Evolutionary conservation across 306 rosid genomes (phyloP).

Genomic region (Trifolium pratense): DNA sequence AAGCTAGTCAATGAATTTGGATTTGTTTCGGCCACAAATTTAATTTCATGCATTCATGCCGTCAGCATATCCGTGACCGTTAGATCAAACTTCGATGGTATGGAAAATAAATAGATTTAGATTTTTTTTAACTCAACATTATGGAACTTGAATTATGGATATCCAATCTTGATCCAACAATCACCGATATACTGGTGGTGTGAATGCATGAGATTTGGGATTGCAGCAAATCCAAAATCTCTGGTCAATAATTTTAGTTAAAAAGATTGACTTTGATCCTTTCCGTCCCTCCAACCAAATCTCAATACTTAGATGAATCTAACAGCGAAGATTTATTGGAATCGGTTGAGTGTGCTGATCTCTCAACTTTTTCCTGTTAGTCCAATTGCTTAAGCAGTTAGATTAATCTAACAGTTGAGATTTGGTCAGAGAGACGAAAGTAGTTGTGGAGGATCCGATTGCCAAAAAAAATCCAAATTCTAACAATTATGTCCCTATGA

Average conservation of each 20-base stretch:
- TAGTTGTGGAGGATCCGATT: neutral
- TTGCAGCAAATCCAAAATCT: no score
- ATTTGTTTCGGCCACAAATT: neutral
- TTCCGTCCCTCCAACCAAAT: neutral
- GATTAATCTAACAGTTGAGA: neutral
- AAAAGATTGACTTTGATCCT: neutral
- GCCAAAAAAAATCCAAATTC: neutral
- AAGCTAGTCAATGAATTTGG: neutral
- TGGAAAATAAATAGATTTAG: neutral
- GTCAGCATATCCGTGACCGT: neutral
- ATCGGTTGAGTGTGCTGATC: neutral
- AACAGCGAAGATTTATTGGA: no score
- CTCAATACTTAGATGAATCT: neutral
- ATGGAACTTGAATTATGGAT: neutral
- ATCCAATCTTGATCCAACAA: no score
- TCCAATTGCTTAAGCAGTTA: neutral
- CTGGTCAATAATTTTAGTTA: neutral
- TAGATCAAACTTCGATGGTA: neutral
- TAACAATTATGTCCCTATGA: neutral
- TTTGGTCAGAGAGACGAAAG: neutral
- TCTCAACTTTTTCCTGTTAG: neutral
- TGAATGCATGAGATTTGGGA: neutral
- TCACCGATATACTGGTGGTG: neutral
- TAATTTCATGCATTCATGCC: neutral
- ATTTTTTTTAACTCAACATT: neutral